These are phyloP conservation scores for Xylaria sp. DNA, from an alignment of 2,329 filamentous ascomycete genomes.

Conservation along the genomic window DNA sequence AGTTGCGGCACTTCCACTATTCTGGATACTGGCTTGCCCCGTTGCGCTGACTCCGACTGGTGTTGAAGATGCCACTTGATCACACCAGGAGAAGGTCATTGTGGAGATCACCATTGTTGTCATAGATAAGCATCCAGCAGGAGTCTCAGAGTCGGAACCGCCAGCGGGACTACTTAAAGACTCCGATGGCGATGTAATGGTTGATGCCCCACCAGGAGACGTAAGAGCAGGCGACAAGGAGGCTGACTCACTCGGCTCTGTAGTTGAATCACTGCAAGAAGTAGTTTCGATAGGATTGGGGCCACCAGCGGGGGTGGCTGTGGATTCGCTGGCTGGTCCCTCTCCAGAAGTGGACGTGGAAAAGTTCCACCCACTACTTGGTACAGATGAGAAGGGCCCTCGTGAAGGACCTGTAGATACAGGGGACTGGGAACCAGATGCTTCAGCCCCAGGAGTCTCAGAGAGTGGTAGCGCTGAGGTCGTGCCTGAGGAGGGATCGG, in stretches of 20 bases:
- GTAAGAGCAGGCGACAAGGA: constrained; percentile 18
- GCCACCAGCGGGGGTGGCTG: constrained; percentile 10
- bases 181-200: constrained; percentile 12
- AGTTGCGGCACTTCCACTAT: constrained; percentile 1
- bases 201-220: constrained; percentile 9
- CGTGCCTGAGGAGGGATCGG: constrained; percentile 18
- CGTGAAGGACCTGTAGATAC: constrained; percentile 23
- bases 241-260: constrained; percentile 18
- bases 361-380: constrained; percentile 42
- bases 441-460: constrained; percentile 23
- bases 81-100: constrained; percentile 41
- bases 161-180: constrained; percentile 1
- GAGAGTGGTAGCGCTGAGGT: constrained; percentile 27
- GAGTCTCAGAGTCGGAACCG: constrained; percentile 15
- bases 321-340: constrained; percentile 25
- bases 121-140: constrained; percentile 35
- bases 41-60: constrained; percentile 16
- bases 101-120: constrained; percentile 38
- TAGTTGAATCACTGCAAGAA: constrained; percentile 25
- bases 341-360: constrained; percentile 32
- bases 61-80: constrained; percentile 32
- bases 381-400: constrained; percentile 35
- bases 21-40: constrained; percentile 11
- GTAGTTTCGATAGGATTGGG: constrained; percentile 22
- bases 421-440: constrained; percentile 16